Percentiles rank a stretch among this genome's conserved stretches.
Evolutionary conservation across 306 rosid genomes (phyloP).

Genomic region (Citrullus mucosospermus): DNA sequence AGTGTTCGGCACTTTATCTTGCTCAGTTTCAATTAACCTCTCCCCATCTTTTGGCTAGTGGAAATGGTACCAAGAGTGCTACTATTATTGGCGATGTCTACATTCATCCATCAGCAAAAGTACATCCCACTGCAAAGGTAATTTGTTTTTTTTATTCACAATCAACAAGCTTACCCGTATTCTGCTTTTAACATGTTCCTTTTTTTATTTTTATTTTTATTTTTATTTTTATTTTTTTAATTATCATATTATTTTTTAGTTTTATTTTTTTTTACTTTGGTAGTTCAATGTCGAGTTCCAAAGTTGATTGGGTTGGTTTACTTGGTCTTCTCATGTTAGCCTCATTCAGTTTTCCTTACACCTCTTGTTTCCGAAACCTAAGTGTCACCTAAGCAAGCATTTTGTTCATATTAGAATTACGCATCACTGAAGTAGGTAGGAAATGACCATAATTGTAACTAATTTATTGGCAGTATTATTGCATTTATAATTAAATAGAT

Average conservation of each 20-base stretch:
- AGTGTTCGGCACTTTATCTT: constrained; percentile 84
- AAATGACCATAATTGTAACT: not conserved
- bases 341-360: not conserved
- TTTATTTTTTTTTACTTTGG: not conserved
- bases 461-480: not conserved
- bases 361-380: not conserved
- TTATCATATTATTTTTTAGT: too few species aligned
- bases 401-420: not conserved
- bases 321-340: constrained; percentile 5
- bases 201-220: too few species aligned
- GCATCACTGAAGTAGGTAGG: not conserved
- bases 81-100: constrained; percentile 64
- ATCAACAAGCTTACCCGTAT: not conserved
- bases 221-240: too few species aligned
- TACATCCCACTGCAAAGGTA: constrained; percentile 88
- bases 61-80: constrained; percentile 64
- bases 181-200: not conserved
- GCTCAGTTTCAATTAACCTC: constrained; percentile 58
- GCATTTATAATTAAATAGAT: not conserved
- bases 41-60: constrained; percentile 71
- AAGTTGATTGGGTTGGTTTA: not conserved
- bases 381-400: not conserved
- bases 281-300: not conserved
- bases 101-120: constrained; percentile 92
- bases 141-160: not conserved